A percentile compares a stretch with the other conserved stretches of the same genome.
Conservation (phyloP, 176 grass and related monocot species). For the Zoysia pacifica region DNA sequence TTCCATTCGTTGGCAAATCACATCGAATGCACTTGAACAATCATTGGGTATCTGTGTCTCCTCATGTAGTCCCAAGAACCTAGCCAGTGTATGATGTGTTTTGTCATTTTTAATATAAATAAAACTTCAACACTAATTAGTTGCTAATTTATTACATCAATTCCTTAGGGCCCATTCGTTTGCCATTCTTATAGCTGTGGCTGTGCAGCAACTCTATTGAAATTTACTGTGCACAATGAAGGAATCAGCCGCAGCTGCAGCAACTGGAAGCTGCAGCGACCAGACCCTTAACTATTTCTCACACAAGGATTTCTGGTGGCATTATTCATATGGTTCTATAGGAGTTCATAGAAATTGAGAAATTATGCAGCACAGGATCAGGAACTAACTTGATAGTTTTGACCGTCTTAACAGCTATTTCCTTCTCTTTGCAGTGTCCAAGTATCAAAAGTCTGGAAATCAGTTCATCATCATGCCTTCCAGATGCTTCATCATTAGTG, state of each 20-base stretch:
- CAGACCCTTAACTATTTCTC: neutral
- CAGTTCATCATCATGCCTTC: conserved; percentile 61
- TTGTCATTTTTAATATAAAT: conserved; percentile 27
- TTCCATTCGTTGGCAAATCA: conserved; percentile 77
- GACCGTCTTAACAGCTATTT: conserved; percentile 62
- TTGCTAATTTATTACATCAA: neutral
- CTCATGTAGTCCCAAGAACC: conserved; percentile 82
- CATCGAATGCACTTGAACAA: conserved; percentile 79
- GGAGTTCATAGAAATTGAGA: conserved; percentile 1
- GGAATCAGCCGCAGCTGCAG: too few species aligned
- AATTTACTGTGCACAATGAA: too few species aligned
- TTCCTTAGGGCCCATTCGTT: neutral
- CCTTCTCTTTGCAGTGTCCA: conserved; percentile 68
- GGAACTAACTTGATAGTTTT: conserved; percentile 88
- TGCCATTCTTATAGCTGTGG: too few species aligned
- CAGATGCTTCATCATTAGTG: conserved; percentile 26
- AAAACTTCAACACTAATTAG: conserved; percentile 12
- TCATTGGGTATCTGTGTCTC: conserved; percentile 56
- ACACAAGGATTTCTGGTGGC: neutral
- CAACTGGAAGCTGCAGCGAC: too few species aligned
- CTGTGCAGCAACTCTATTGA: too few species aligned
- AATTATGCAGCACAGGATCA: conserved; percentile 24
- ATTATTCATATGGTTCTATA: conserved; percentile 17
- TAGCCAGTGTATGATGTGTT: conserved; percentile 31
- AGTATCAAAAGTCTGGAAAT: conserved; percentile 55